Evolutionary conservation across 768 basidiomycete genomes (phyloP).

Genomic region (Termitomyces sp.): DNA sequence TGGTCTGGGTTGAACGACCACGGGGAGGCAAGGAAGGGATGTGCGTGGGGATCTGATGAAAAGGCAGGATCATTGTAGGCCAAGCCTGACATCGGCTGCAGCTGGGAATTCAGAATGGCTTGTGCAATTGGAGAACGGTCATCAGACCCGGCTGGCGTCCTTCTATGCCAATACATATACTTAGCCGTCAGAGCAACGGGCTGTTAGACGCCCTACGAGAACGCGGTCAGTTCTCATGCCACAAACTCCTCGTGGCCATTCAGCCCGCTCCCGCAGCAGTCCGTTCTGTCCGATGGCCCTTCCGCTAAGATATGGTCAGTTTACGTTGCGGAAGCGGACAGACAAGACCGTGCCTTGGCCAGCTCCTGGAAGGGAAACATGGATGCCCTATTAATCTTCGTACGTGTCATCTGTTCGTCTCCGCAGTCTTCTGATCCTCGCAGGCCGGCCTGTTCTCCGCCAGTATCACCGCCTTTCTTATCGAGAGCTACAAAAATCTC

Average conservation of each 20-base stretch:
- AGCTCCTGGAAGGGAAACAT: conserved; percentile 17
- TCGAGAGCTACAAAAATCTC: conserved; percentile 18
- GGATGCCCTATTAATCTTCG: conserved; percentile 18
- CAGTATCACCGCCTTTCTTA: conserved; percentile 18
- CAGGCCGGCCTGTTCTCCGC: conserved; percentile 21
- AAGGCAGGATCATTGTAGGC: conserved; percentile 50
- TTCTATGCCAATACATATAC: conserved; percentile 3
- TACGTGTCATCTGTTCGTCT: conserved; percentile 5
- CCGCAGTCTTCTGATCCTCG: neutral
- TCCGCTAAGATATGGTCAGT: conserved; percentile 15
- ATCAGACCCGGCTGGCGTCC: conserved; percentile 1
- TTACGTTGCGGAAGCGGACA: conserved; percentile 17
- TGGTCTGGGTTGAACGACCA: conserved; percentile 17
- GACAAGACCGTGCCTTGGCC: conserved; percentile 13
- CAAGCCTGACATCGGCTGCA: conserved; percentile 4
- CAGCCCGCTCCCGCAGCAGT: conserved; percentile 1
- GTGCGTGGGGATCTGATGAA: conserved; percentile 46
- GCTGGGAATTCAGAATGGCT: neutral
- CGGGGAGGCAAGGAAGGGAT: conserved; percentile 37
- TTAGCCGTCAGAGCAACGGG: neutral
- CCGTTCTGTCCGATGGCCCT: neutral
- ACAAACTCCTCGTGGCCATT: neutral
- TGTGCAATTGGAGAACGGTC: neutral
- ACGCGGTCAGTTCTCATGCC: neutral
- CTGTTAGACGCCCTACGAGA: neutral